Evolutionary conservation across 2,329 filamentous ascomycete species (phyloP).

Genomic region (Microcyclospora pomicola): DNA sequence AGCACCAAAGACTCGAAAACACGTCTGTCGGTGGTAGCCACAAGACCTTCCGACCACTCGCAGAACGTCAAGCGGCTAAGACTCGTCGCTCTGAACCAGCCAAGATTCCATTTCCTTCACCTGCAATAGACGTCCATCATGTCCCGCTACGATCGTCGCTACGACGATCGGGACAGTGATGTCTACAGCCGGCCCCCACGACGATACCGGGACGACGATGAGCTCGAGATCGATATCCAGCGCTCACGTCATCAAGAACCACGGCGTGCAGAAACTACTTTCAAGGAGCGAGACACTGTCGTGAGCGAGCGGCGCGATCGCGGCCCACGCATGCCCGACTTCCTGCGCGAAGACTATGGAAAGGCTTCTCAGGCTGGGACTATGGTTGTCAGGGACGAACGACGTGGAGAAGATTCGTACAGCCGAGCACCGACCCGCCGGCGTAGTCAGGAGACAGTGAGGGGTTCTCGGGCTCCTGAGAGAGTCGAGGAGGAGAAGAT

Average conservation of each 20-base stretch:
- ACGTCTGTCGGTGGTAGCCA: no score
- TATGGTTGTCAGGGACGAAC: slow-evolving; percentile 30
- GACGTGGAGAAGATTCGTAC: slow-evolving; percentile 23
- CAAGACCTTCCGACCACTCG: no score
- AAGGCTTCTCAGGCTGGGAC: slow-evolving; percentile 27
- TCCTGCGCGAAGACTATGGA: slow-evolving; percentile 38
- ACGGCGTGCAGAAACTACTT: slow-evolving; percentile 12
- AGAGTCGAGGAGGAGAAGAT: slow-evolving; percentile 31
- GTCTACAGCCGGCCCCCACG: slow-evolving; percentile 23
- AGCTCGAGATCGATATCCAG: slow-evolving; percentile 36
- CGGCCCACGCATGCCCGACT: slow-evolving; percentile 33
- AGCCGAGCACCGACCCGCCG: slow-evolving; percentile 15
- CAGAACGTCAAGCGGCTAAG: no score
- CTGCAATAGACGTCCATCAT: background rate
- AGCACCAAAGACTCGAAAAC: no score
- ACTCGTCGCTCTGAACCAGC: no score
- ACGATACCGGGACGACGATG: slow-evolving; percentile 33
- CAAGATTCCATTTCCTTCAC: no score
- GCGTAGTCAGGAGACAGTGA: slow-evolving; percentile 16
- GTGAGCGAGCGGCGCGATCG: slow-evolving; percentile 23
- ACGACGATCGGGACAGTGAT: slow-evolving; percentile 33
- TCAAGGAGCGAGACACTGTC: slow-evolving; percentile 21
- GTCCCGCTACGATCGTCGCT: slow-evolving; percentile 23
- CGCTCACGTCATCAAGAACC: slow-evolving; percentile 7
- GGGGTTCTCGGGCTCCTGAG: slow-evolving; percentile 16